Evolutionary conservation across 192 early-diverging fungal genomes (phyloP).

Genomic region (Backusella tarrabulga): DNA sequence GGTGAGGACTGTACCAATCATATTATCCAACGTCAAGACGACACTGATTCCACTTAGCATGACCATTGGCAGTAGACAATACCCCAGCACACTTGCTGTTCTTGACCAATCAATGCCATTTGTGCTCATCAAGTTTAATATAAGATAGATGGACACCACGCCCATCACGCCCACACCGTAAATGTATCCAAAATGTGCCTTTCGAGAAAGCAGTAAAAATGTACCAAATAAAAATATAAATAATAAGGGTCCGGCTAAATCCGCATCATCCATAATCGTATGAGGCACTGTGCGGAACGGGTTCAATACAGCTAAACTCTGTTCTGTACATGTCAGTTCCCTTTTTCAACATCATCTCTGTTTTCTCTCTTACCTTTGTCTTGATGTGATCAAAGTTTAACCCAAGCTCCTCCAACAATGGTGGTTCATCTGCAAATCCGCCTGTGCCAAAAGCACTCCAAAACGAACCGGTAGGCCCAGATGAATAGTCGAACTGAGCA

Average conservation of each 20-base stretch:
- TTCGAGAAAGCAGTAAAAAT: conserved; percentile 80
- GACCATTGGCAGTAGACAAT: conserved; percentile 95
- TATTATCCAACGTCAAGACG: conserved; percentile 63
- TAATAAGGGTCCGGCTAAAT: conserved; percentile 92
- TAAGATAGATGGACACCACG: conserved; percentile 77
- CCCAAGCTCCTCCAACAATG: conserved; percentile 94
- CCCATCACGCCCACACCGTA: conserved; percentile 94
- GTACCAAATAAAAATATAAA: conserved; percentile 91
- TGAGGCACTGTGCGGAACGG: conserved; percentile 72
- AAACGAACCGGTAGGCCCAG: conserved; percentile 31
- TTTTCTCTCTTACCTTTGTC: conserved; percentile 56
- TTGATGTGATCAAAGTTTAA: conserved; percentile 93
- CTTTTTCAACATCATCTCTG: background rate
- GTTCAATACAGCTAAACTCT: conserved; percentile 84
- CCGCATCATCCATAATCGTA: conserved; percentile 94
- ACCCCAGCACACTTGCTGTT: conserved; percentile 94
- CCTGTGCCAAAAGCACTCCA: conserved; percentile 89
- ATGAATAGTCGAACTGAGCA: conserved; percentile 19
- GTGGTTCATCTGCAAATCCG: conserved; percentile 89
- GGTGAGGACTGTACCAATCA: conserved; percentile 61
- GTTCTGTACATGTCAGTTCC: too few relatives aligned
- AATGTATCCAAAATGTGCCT: conserved; percentile 96
- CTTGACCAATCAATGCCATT: conserved; percentile 81
- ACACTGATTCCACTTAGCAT: conserved; percentile 78
- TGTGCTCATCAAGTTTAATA: conserved; percentile 94